phyloP scores from a whole-genome alignment of 78 protist species.

The Dictyostelium intermedium region DNA sequence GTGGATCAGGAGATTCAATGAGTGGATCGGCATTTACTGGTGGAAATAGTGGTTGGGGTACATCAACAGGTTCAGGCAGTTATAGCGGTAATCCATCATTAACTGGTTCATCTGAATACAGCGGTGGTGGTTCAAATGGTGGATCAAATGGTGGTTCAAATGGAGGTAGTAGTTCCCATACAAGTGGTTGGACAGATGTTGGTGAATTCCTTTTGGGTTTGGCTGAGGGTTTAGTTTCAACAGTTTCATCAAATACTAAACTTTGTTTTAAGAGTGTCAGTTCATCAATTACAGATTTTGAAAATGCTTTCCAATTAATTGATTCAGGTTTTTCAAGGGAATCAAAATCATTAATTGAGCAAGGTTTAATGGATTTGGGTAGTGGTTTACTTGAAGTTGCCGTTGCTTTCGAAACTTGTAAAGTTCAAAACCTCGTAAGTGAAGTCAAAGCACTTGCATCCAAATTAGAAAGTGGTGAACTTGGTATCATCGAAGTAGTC shows the following conservation, averaged over 20 bases:
- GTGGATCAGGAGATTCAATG: not conserved
- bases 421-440: not conserved
- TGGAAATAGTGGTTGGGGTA: not conserved
- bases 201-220: constrained; percentile 30
- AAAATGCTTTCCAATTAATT: not conserved
- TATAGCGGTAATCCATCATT: not conserved
- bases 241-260: constrained; percentile 6
- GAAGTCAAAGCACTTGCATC: constrained; percentile 47
- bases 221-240: constrained; percentile 25
- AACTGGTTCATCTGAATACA: not conserved
- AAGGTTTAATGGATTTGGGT: constrained; percentile 31
- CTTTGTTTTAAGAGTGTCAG: not conserved
- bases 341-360: not conserved
- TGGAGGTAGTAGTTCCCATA: not conserved
- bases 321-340: not conserved
- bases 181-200: not conserved
- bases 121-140: not conserved
- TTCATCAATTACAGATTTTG: not conserved
- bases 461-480: constrained; percentile 7
- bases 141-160: not conserved
- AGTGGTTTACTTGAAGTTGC: constrained; percentile 13
- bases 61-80: not conserved
- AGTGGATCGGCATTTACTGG: not conserved
- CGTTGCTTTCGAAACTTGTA: constrained; percentile 22
- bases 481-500: constrained; percentile 6